phyloP scores from a whole-genome alignment of 192 early-diverging fungal genomes.

The Entrophospora sp. region DNA sequence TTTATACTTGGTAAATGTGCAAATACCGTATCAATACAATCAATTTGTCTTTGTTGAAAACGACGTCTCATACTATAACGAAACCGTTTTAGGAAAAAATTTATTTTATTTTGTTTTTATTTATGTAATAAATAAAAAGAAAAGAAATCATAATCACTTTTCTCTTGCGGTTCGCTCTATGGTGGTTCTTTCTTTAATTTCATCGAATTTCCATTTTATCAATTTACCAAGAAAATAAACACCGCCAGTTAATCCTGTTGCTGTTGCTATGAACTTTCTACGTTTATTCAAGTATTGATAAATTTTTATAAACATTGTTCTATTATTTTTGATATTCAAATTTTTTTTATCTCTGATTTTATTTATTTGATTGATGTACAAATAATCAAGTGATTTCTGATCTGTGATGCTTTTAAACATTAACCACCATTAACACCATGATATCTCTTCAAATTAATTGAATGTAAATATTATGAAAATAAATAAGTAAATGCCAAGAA shows the following conservation, averaged over 20 bases:
- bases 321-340: too few relatives aligned
- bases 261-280: too few relatives aligned
- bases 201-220: slow-evolving; percentile 58
- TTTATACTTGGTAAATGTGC: slow-evolving; percentile 72
- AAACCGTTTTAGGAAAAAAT: background rate
- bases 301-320: too few relatives aligned
- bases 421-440: too few relatives aligned
- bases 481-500: too few relatives aligned
- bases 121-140: background rate
- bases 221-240: slow-evolving; percentile 66
- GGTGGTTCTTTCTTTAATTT: slow-evolving; percentile 59
- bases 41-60: slow-evolving; percentile 91
- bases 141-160: slow-evolving; percentile 49
- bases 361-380: too few relatives aligned
- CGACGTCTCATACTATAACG: slow-evolving; percentile 68
- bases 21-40: slow-evolving; percentile 80
- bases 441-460: too few relatives aligned
- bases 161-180: slow-evolving; percentile 62
- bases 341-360: too few relatives aligned
- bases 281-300: too few relatives aligned
- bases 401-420: too few relatives aligned
- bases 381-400: too few relatives aligned
- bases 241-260: slow-evolving; percentile 59
- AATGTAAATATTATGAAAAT: too few relatives aligned
- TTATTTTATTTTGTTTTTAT: background rate